phyloP scores from a whole-genome alignment of 2,329 filamentous ascomycete genomes.

The Dothidotthia symphoricarpi region DNA sequence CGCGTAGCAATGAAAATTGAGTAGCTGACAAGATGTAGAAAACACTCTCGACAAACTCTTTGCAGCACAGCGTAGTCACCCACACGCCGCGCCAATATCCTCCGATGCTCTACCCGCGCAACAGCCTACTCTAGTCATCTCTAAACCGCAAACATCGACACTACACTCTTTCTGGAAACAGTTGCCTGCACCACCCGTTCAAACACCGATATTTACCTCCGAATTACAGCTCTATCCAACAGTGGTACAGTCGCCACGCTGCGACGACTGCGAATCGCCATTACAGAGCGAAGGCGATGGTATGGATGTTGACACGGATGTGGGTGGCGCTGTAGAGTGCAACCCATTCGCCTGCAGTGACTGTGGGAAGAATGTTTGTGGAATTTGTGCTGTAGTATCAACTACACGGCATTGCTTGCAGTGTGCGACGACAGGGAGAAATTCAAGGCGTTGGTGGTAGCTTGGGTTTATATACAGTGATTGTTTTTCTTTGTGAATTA shows the following conservation, averaged over 20 bases:
- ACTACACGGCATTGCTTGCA: conserved; percentile 42
- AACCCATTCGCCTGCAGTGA: conserved; percentile 38
- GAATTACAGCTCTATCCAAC: conserved; percentile 11
- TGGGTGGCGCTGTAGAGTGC: conserved; percentile 25
- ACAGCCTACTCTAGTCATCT: conserved; percentile 4
- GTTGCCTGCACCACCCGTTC: conserved; percentile 37
- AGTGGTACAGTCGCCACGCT: conserved; percentile 24
- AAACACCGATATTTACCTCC: conserved; percentile 16
- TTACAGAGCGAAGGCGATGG: conserved; percentile 31
- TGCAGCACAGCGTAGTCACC: conserved; percentile 43
- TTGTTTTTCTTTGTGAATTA: no score
- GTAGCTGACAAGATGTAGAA: conserved; percentile 30
- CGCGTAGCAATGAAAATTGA: no score
- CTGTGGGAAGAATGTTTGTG: conserved; percentile 45
- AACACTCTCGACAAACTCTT: conserved; percentile 48
- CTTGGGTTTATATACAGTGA: no score
- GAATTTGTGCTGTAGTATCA: conserved; percentile 43
- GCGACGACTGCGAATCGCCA: conserved; percentile 47
- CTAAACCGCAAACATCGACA: conserved; percentile 44
- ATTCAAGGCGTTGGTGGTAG: no score
- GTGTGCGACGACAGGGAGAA: conserved; percentile 34
- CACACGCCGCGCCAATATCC: conserved; percentile 28
- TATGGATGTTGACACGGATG: conserved; percentile 43
- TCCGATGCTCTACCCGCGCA: conserved; percentile 20
- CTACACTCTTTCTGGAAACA: conserved; percentile 50